These are phyloP conservation scores for Royoungia palumana DNA, from an alignment of 768 basidiomycete species.

Conservation along the genomic window DNA sequence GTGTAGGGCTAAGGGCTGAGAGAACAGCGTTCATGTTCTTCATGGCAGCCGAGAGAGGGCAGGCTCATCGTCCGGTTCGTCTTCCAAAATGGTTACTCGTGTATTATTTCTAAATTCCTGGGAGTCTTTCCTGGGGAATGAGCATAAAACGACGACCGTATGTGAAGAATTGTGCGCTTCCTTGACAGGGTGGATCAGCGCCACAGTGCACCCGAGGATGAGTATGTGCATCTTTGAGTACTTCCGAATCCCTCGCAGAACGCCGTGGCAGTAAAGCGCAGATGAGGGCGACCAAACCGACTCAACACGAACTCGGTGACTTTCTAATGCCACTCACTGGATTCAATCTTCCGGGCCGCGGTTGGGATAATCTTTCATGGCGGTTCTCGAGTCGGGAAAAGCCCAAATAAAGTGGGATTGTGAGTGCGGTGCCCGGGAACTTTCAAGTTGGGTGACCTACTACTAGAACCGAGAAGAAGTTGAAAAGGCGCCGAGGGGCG, in stretches of 20 bases:
- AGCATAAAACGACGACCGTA: slow-evolving; percentile 56
- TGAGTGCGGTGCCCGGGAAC: too few species aligned
- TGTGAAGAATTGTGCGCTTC: slow-evolving; percentile 46
- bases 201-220: slow-evolving; percentile 67
- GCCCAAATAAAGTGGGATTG: too few species aligned
- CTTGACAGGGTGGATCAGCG: slow-evolving; percentile 51
- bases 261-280: too few species aligned
- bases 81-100: slow-evolving; percentile 48
- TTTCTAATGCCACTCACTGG: not conserved
- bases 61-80: slow-evolving; percentile 51
- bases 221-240: slow-evolving; percentile 46
- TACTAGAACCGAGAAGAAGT: too few species aligned
- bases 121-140: slow-evolving; percentile 63
- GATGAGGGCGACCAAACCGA: too few species aligned
- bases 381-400: too few species aligned
- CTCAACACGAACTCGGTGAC: too few species aligned
- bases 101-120: slow-evolving; percentile 47
- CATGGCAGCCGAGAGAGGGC: slow-evolving; percentile 49
- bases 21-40: slow-evolving; percentile 59
- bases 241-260: too few species aligned
- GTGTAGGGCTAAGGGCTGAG: slow-evolving; percentile 59
- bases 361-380: too few species aligned
- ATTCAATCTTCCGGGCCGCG: not conserved
- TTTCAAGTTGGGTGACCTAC: too few species aligned
- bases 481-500: too few species aligned